Percentiles rank a stretch among this genome's conserved stretches.
phyloP scores from a whole-genome alignment of 192 early-diverging fungal species.

The Phycomyces blakesleeanus region DNA sequence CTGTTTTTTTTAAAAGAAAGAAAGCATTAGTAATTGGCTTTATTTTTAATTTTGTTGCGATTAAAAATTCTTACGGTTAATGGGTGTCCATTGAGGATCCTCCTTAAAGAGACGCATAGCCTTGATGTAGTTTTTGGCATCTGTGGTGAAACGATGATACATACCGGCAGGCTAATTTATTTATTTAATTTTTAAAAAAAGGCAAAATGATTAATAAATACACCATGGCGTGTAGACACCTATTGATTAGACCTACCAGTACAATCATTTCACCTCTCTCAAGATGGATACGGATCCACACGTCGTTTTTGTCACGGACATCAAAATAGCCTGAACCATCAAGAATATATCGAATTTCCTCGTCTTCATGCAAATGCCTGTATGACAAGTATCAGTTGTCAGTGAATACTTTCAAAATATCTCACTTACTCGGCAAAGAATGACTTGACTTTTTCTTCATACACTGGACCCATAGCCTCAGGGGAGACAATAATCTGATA shows the following conservation, averaged over 20 bases:
- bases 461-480: slow-evolving; percentile 71
- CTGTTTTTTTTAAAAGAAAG: slow-evolving; percentile 9
- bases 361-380: slow-evolving; percentile 92
- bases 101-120: slow-evolving; percentile 84
- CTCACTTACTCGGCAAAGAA: slow-evolving; percentile 87
- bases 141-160: slow-evolving; percentile 95
- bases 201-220: background rate
- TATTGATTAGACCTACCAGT: slow-evolving; percentile 51
- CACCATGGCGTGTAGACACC: no score
- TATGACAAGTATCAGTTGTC: slow-evolving; percentile 8
- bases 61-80: slow-evolving; percentile 63
- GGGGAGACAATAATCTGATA: slow-evolving; percentile 75
- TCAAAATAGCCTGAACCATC: slow-evolving; percentile 95
- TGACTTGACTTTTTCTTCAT: slow-evolving; percentile 89
- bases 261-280: slow-evolving; percentile 79
- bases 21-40: no score
- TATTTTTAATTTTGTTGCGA: no score
- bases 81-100: slow-evolving; percentile 79
- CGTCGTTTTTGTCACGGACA: slow-evolving; percentile 55
- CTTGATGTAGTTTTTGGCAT: slow-evolving; percentile 80
- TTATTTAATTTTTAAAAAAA: background rate
- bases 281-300: slow-evolving; percentile 86
- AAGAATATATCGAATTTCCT: slow-evolving; percentile 92
- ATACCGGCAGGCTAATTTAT: slow-evolving; percentile 76
- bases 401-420: no score